Evolutionary conservation across 371 early-diverging fungal genomes (phyloP), one percentile per base, ranked within the genome.

Genomic region (Rhizomucor miehei): DNA sequence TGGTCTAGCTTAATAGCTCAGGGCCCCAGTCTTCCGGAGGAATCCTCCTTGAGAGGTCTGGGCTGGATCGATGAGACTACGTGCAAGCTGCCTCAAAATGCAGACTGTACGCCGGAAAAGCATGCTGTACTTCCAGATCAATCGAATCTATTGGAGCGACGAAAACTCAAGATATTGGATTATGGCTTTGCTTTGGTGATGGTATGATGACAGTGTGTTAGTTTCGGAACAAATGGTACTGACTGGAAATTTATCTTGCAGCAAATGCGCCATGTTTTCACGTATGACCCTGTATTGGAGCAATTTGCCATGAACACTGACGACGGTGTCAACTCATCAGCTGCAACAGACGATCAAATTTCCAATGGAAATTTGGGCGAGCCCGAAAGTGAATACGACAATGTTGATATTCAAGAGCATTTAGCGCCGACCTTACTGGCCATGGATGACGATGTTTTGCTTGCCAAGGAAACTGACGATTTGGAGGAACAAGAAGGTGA

Each of bases 1-100:
- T 29, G 29, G 29, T 8, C 8, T 3, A 29, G 8, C 29, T 29
- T 29, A 8, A 29, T 29, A 8, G 3, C 29, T 29, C 29, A 29
- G 29, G 38, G 45, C 11, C 79, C 79, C 8, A 54, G 44, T n/a
- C 54, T 78, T 19, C 79, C 79, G 0, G 79, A 78, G 55, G 79
- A 78, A 40, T 40, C 53, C 9, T 55, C 65, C 35, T 39, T 78
- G 49, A 61, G 71, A 49, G 79, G 79, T 0, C 48, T 75, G 4
- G 79, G 79, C 10, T 78, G 79, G 79, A 62, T 75, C 3, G 79
- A 78, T 51, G 75, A 75, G 25, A 57, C 63, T 9, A 66, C 66
- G n/a, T 62, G 69, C 11, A 52, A 66, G 41, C 29, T 71, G 13
- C 38, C 62, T 20, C 66, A 67, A 40, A 45, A 62, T n/a, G 3